Percentiles rank a stretch among this genome's conserved stretches.
These are phyloP conservation scores for Fallopia convolvulus DNA, from an alignment of 148 eudicot species.

Conservation along the genomic window DNA sequence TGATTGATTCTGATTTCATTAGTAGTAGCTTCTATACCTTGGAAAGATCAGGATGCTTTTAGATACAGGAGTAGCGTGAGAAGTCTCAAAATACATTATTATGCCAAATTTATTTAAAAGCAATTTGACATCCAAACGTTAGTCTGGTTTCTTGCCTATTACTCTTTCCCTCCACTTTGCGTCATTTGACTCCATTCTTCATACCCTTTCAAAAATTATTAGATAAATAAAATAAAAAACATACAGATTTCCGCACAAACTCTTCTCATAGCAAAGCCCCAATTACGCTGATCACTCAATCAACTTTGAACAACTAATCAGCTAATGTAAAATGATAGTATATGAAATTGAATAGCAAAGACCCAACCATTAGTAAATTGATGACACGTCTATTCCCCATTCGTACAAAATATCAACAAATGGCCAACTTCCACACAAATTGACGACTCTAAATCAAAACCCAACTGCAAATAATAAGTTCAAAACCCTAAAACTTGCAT, in stretches of 20 bases:
- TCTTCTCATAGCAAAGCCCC: not conserved
- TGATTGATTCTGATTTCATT: not conserved
- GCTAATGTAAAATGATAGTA: not conserved
- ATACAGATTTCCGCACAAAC: not conserved
- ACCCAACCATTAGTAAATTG: not conserved
- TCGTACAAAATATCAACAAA: not conserved
- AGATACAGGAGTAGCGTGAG: not conserved
- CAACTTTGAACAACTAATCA: not conserved
- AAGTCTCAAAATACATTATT: not conserved
- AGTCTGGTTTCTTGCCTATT: slow-evolving; percentile 1
- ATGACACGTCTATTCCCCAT: not conserved
- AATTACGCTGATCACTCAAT: not conserved
- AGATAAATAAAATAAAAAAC: not conserved
- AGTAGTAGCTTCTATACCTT: not conserved
- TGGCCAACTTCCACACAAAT: not conserved
- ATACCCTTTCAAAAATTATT: not conserved
- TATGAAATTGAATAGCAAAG: not conserved
- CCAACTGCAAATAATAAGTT: not conserved
- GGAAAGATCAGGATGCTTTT: not conserved
- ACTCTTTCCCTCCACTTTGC: not conserved
- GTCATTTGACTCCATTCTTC: not conserved
- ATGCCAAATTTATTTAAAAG: not conserved
- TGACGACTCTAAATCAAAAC: not conserved
- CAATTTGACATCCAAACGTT: not conserved
- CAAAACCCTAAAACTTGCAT: not conserved